phyloP scores from a whole-genome alignment of 164 flowering plant species.

The Vitis labrusca region DNA sequence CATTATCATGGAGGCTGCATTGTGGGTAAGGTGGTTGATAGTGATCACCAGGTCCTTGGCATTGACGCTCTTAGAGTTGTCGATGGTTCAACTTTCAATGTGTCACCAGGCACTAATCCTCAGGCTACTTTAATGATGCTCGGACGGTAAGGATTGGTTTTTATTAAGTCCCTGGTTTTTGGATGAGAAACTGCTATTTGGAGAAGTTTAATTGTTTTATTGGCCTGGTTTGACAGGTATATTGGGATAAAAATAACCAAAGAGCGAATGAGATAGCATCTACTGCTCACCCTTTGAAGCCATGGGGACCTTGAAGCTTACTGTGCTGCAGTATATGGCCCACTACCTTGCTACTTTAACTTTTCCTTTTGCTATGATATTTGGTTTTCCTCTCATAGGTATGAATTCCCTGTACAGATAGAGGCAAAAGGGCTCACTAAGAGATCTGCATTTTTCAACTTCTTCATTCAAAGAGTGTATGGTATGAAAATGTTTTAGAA shows the following conservation, averaged over 20 bases:
- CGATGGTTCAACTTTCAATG: conserved; percentile 71
- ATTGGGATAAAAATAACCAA: conserved; percentile 37
- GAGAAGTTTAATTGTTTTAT: not conserved
- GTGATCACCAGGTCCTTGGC: conserved; percentile 51
- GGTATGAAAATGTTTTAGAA: too few relatives aligned
- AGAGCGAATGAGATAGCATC: conserved; percentile 15
- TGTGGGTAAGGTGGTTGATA: conserved; percentile 79
- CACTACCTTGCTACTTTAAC: not conserved
- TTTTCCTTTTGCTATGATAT: not conserved
- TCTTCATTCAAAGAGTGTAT: too few relatives aligned
- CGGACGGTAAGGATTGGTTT: conserved; percentile 49
- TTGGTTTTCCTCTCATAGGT: too few relatives aligned
- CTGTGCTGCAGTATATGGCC: too few relatives aligned
- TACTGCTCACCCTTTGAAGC: too few relatives aligned
- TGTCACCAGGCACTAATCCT: conserved; percentile 93
- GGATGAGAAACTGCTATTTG: too few relatives aligned
- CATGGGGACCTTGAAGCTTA: too few relatives aligned
- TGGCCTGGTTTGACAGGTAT: conserved; percentile 29
- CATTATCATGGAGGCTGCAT: conserved; percentile 94
- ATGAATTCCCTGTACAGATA: too few relatives aligned
- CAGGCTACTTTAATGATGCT: conserved; percentile 94
- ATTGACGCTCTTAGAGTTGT: conserved; percentile 61
- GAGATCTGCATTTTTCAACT: too few relatives aligned
- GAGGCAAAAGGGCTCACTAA: too few relatives aligned
- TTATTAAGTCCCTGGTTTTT: not conserved